Percentiles rank a stretch among this genome's conserved stretches.
Evolutionary conservation across 1,284 basidiomycete genomes (phyloP).

Genomic region (Vanrija pseudolonga): DNA sequence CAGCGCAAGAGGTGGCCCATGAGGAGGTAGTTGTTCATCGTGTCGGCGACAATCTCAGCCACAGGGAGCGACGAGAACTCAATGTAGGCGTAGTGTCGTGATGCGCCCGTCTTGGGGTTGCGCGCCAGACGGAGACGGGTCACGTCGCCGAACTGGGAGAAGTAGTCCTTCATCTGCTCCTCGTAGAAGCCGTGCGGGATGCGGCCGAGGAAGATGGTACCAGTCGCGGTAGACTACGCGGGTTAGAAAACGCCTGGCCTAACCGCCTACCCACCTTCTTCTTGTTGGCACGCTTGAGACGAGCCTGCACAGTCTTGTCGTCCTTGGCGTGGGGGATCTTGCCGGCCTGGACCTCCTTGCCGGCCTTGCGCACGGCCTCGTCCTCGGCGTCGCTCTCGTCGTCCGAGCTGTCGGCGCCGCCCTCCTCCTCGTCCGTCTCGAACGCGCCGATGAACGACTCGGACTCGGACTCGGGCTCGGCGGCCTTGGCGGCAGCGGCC

Average conservation of each 20-base stretch:
- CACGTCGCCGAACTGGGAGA: conserved; percentile 90
- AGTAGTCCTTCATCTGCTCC: conserved; percentile 86
- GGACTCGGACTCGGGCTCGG: conserved; percentile 39
- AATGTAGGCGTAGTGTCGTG: conserved; percentile 95
- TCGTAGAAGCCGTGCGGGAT: conserved; percentile 98
- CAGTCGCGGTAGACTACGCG: conserved; percentile 56
- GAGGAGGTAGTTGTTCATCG: conserved; percentile 98
- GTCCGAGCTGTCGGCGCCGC: conserved; percentile 68
- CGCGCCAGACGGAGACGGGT: conserved; percentile 84
- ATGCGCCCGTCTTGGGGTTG: conserved; percentile 93
- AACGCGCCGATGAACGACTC: conserved; percentile 62
- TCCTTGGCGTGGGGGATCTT: conserved; percentile 81
- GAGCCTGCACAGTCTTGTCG: conserved; percentile 70
- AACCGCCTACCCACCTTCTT: conserved; percentile 59
- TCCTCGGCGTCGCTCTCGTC: conserved; percentile 66
- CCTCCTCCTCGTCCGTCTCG: conserved; percentile 56
- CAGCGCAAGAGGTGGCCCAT: conserved; percentile 90
- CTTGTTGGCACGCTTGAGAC: conserved; percentile 75
- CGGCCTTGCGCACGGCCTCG: conserved; percentile 47
- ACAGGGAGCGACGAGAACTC: conserved; percentile 88
- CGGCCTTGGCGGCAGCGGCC: conserved; percentile 24
- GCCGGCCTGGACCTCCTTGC: conserved; percentile 57
- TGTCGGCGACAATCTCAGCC: conserved; percentile 92
- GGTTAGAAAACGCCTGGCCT: neutral
- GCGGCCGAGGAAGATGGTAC: conserved; percentile 85